Percentiles rank a stretch among this genome's conserved stretches.
Conservation (phyloP, 345 rosid genomes). For the Bruguiera sexangula region DNA sequence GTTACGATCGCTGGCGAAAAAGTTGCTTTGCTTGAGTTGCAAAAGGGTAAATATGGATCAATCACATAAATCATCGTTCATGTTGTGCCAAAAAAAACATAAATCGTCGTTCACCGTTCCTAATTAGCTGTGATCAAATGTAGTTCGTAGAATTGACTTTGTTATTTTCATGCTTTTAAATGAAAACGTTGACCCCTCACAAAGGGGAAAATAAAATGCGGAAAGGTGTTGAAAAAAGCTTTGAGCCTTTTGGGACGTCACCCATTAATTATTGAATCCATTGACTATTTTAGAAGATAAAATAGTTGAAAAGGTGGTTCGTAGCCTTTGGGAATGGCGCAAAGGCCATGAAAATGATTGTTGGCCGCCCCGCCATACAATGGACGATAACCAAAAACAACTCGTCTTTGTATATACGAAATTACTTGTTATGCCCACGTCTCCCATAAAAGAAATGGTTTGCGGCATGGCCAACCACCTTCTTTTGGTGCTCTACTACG, state of each 20-base stretch:
- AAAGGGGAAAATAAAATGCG: neutral
- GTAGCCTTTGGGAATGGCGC: conserved; percentile 1
- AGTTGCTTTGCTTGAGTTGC: too few species aligned
- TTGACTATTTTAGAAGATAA: conserved; percentile 8
- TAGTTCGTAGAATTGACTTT: too few species aligned
- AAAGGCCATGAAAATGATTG: conserved; percentile 30
- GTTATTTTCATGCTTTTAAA: too few species aligned
- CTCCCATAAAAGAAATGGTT: conserved; percentile 20
- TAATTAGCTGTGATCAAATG: too few species aligned
- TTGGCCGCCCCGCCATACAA: conserved; percentile 36
- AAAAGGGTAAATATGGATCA: too few species aligned
- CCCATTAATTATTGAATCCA: conserved; percentile 13
- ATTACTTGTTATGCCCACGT: conserved; percentile 11
- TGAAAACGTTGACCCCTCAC: neutral
- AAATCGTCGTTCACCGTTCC: too few species aligned
- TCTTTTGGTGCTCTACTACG: conserved; percentile 5
- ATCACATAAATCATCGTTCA: too few species aligned
- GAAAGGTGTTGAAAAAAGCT: neutral
- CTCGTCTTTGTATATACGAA: neutral
- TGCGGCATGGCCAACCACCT: conserved; percentile 17
- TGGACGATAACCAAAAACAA: conserved; percentile 20
- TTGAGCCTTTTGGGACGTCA: conserved; percentile 16
- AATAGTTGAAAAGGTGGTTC: neutral
- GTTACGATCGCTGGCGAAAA: too few species aligned
- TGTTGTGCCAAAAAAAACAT: too few species aligned